Base-by-base conservation (phyloP, 2,329 filamentous ascomycete species). In the Colletotrichum agaves region DNA sequence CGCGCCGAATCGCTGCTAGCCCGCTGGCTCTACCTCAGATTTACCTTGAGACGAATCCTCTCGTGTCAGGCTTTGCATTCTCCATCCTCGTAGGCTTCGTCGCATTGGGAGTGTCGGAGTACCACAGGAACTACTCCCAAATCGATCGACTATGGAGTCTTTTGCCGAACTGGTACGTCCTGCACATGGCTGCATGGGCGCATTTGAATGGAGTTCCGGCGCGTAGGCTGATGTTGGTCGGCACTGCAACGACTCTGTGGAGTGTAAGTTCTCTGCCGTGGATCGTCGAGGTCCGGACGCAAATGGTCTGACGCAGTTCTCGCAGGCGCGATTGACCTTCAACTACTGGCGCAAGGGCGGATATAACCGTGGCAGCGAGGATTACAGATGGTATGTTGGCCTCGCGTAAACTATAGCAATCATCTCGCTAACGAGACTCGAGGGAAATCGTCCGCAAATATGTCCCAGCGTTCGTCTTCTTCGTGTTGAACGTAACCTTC, bases 321-420 rank as follows among this genome's bases (percentile, higher is more conserved):
- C 47, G 15, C 67, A 94, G 92, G 77, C 82, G 65, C 91, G 96
- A 11, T 83, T 99, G 79, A 98, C 95, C 3, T 98, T 88, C 84
- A 99, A 99, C 81, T 99, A 98, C 82, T 97, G 92, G 90, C 91
- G 96, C 66, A 97, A 93, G 78, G 96, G 96, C 43, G 96, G 96
- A 23, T 99, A 99, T 78, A 83, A 85, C 15, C 84, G 94, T 71
- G 95, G 96, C 41, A 94, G 92, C 15, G 95, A 99, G 79, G 96
- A 99, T 79, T 99, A 99, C 78, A 88, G 96, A 80, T 99, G 96
- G 90, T 85, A 73, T 57, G 77, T 73, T 31, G n/a, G 10, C 55
- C 6, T 4, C 17, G 10, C 44, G 10, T 13, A 33, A 33, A 50
- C 53, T 37, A 49, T 43, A 37, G 27, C 53, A 23, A 8, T 44